Base-by-base conservation (phyloP, 345 rosid genomes). In the Schrenkiella parvula region DNA sequence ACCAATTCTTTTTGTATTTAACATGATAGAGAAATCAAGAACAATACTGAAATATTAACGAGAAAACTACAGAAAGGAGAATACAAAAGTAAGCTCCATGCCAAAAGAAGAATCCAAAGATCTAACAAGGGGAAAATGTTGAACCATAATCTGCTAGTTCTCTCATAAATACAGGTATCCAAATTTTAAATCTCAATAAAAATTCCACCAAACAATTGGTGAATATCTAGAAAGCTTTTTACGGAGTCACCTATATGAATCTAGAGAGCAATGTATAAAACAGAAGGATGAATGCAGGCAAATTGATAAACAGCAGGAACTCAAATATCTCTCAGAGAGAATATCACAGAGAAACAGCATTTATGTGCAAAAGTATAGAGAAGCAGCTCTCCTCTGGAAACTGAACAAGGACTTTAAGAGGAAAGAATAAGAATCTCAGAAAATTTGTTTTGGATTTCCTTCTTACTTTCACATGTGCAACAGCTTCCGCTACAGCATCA, bases 381-480 rank as follows among this genome's bases (percentile, higher is more conserved):
- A 59, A 67, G 37, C 46, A 74, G 32, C 23, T 50, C 62, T 63
- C 37, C 57, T 32, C 8, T 23, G 4, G 18, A 73, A 44, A 23
- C 57, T 54, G 38, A 28, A 48, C 67, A 56, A 57, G 26, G 52
- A 51, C 11, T 57, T 9, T 8, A 14, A 38, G 26, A 56, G 4
- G 29, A 32, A 34, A 32, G 46, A 44, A 18, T 2, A 55, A 31
- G 26, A 41, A 71, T 38, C 28, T 38, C 50, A 61, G 51, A 29
- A 59, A 72, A 63, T 6, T 8, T 62, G 26, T 57, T 32, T 42
- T 39, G 14, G 3, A 54, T 13, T 51, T 32, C 29, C 66, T 28
- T 53, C 77, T 65, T 80, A 95, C 99, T 82, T 87, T 95, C 32
- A 89, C 98, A 74, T 88, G 83, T 4, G 98, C 98, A 61, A 90